Evolutionary conservation across 345 rosid species (phyloP).

Genomic region (Salix dunnii): DNA sequence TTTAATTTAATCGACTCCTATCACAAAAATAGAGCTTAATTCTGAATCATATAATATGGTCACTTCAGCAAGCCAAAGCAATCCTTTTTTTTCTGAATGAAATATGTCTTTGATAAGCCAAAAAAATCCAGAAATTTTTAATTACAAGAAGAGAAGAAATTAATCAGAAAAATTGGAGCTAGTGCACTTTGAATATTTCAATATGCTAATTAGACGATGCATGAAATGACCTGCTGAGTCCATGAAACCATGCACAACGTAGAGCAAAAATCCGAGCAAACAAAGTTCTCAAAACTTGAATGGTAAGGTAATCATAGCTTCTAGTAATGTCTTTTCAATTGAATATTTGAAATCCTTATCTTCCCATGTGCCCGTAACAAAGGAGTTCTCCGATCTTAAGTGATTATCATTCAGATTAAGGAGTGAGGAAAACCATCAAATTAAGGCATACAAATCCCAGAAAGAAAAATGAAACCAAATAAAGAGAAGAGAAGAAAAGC

Average conservation of each 20-base stretch:
- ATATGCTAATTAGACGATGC: background rate
- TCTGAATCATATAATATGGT: background rate
- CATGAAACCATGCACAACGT: background rate
- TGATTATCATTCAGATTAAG: constrained; percentile 5
- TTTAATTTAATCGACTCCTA: background rate
- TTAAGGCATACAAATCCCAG: background rate
- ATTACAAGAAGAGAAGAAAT: background rate
- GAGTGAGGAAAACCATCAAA: background rate
- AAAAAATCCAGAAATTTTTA: no score
- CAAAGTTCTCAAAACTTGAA: no score
- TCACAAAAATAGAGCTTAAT: background rate
- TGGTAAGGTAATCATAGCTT: background rate
- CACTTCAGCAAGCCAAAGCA: background rate
- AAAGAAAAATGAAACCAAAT: background rate
- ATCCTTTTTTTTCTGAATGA: background rate
- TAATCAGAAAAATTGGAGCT: no score
- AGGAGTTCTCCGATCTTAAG: constrained; percentile 24
- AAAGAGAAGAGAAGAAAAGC: background rate
- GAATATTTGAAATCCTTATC: constrained; percentile 1
- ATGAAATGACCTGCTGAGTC: background rate
- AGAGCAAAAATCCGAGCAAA: no score
- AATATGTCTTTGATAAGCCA: background rate
- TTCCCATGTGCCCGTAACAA: constrained; percentile 33
- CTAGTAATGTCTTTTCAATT: background rate
- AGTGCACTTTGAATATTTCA: background rate